Percentiles rank a stretch among this genome's conserved stretches.
These are phyloP conservation scores for Coemansia guatemalensis DNA, from an alignment of 192 early-diverging fungal species.

Conservation along the genomic window DNA sequence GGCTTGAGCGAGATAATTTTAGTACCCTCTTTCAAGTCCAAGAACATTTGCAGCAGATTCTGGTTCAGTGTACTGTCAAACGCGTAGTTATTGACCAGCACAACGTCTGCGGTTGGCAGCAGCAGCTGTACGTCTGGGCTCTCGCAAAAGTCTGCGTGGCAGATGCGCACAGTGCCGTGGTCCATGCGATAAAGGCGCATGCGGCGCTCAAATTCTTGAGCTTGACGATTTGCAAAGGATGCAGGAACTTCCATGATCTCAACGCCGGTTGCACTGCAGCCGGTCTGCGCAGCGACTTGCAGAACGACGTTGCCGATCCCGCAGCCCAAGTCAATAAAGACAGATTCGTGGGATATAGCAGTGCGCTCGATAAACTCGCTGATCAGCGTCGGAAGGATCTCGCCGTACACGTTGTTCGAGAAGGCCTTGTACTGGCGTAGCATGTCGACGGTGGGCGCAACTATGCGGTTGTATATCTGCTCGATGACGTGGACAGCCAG, in stretches of 20 bases:
- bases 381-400: conserved; percentile 82
- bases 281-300: conserved; percentile 88
- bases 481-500: conserved; percentile 83
- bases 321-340: conserved; percentile 92
- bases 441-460: conserved; percentile 70
- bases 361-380: conserved; percentile 78
- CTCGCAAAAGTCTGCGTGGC: conserved; percentile 87
- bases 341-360: conserved; percentile 59
- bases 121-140: conserved; percentile 62
- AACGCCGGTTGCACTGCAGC: conserved; percentile 80
- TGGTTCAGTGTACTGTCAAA: conserved; percentile 88
- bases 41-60: conserved; percentile 73
- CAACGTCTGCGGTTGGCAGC: conserved; percentile 82
- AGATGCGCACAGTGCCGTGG: conserved; percentile 64
- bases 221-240: conserved; percentile 73
- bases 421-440: conserved; percentile 84
- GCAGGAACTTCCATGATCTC: conserved; percentile 90
- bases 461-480: conserved; percentile 86
- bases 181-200: conserved; percentile 68
- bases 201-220: conserved; percentile 80
- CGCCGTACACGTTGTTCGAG: conserved; percentile 96
- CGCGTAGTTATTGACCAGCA: conserved; percentile 96
- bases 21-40: conserved; percentile 88
- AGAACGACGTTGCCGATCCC: conserved; percentile 97
- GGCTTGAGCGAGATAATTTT: conserved; percentile 82